Evolutionary conservation across 2,329 filamentous ascomycete genomes (phyloP).

Genomic region (Fusarium decemcellulare): DNA sequence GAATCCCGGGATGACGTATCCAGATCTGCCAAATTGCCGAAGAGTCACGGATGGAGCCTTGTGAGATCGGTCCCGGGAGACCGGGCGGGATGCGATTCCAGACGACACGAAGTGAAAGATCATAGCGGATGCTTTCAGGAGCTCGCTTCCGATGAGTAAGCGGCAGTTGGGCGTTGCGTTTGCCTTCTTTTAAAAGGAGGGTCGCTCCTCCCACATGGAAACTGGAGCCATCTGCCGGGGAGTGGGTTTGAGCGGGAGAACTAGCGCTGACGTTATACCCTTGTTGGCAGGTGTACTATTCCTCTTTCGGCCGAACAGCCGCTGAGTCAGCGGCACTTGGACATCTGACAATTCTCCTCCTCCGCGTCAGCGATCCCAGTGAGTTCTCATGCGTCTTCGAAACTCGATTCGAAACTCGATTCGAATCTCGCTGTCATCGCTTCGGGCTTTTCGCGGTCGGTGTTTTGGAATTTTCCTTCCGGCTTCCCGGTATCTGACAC

Average conservation of each 20-base stretch:
- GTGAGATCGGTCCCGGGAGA: not conserved
- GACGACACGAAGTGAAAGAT: not conserved
- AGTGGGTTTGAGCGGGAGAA: conserved; percentile 1
- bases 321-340: conserved; percentile 36
- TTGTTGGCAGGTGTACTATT: not conserved
- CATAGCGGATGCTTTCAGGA: not conserved
- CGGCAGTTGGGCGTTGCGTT: not conserved
- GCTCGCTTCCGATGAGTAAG: conserved; percentile 11
- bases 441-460: conserved; percentile 21
- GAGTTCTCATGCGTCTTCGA: not conserved
- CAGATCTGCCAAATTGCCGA: not conserved
- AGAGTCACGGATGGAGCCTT: not conserved
- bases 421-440: conserved; percentile 14
- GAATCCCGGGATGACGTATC: conserved; percentile 10
- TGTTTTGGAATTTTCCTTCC: conserved; percentile 7
- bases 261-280: conserved; percentile 4
- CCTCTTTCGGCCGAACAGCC: not conserved
- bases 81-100: not conserved
- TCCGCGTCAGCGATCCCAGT: not conserved
- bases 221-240: not conserved
- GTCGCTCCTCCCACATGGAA: conserved; percentile 2
- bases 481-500: not conserved
- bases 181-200: not conserved
- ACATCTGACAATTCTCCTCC: not conserved
- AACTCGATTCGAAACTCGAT: conserved; percentile 15